Conservation (phyloP, 73 alveolate species). For the Paramecium sonneborni region DNA sequence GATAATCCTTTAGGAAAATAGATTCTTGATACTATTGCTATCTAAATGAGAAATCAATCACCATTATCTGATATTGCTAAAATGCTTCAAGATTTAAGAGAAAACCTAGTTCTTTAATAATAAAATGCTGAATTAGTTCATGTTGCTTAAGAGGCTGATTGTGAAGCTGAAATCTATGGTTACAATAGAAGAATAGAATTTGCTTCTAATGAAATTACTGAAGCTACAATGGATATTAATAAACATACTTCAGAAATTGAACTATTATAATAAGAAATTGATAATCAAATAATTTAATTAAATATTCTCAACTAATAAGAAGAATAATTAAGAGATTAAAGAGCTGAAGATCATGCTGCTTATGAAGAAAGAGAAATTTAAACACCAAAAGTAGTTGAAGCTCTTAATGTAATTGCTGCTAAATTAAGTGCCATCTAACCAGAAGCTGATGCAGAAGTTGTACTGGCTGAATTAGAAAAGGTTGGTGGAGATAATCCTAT, state of each 20-base stretch:
- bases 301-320: slow-evolving; percentile 9
- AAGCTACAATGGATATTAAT: slow-evolving; percentile 14
- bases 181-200: slow-evolving; percentile 44
- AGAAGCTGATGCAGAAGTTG: slow-evolving; percentile 44
- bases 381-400: slow-evolving; percentile 42
- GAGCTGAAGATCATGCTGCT: slow-evolving; percentile 25
- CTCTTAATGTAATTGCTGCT: slow-evolving; percentile 23
- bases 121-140: slow-evolving; percentile 26
- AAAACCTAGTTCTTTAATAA: slow-evolving; percentile 16
- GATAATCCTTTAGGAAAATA: slow-evolving; percentile 24
- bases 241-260: not conserved
- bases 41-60: slow-evolving; percentile 5
- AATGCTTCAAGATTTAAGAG: slow-evolving; percentile 51
- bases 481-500: slow-evolving; percentile 11
- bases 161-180: slow-evolving; percentile 29
- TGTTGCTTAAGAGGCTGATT: slow-evolving; percentile 17
- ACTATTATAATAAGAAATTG: not conserved
- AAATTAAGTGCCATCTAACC: slow-evolving; percentile 35
- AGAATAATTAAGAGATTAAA: slow-evolving; percentile 17
- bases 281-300: not conserved
- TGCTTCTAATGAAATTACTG: slow-evolving; percentile 29
- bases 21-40: slow-evolving; percentile 14
- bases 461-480: slow-evolving; percentile 17
- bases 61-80: slow-evolving; percentile 39
- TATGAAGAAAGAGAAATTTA: not conserved